A percentile compares a stretch with the other conserved stretches of the same genome.
Evolutionary conservation across 345 rosid genomes (phyloP).

Genomic region (Angophora floribunda): DNA sequence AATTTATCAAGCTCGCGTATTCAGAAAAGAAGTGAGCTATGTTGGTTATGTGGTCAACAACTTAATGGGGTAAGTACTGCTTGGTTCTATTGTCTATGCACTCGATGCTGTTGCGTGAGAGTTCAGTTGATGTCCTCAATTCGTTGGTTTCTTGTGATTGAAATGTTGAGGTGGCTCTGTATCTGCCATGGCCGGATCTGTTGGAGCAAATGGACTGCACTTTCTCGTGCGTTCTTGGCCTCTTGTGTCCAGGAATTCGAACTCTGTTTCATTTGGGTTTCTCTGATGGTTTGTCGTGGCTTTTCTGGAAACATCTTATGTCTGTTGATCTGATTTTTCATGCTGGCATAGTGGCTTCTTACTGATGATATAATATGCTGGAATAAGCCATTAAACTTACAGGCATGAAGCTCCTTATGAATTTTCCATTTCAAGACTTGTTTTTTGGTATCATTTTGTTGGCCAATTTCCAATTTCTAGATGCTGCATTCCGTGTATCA

Average conservation of each 20-base stretch:
- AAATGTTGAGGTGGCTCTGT: not conserved
- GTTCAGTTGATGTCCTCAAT: not conserved
- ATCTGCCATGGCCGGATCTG: not conserved
- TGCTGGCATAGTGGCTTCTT: not conserved
- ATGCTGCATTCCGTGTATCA: not conserved
- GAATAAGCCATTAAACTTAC: not conserved
- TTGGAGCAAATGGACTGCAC: not conserved
- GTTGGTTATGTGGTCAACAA: not conserved
- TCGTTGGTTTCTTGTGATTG: not conserved
- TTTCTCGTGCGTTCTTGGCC: not conserved
- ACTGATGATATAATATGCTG: not conserved
- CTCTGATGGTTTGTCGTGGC: not conserved
- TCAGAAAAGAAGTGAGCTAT: not conserved
- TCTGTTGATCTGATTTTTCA: not conserved
- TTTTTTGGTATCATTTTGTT: not conserved
- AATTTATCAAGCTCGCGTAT: not conserved
- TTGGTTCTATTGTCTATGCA: not conserved
- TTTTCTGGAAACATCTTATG: not conserved
- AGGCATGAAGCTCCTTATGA: not conserved
- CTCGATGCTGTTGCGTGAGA: not conserved
- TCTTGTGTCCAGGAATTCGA: not conserved
- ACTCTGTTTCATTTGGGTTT: not conserved
- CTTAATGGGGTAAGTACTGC: not conserved
- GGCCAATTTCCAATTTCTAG: not conserved
- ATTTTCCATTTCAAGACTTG: not conserved